Percentiles rank a stretch among this genome's conserved stretches.
Conservation (phyloP, 1,284 basidiomycete genomes). For the Cutaneotrichosporon sp. region DNA sequence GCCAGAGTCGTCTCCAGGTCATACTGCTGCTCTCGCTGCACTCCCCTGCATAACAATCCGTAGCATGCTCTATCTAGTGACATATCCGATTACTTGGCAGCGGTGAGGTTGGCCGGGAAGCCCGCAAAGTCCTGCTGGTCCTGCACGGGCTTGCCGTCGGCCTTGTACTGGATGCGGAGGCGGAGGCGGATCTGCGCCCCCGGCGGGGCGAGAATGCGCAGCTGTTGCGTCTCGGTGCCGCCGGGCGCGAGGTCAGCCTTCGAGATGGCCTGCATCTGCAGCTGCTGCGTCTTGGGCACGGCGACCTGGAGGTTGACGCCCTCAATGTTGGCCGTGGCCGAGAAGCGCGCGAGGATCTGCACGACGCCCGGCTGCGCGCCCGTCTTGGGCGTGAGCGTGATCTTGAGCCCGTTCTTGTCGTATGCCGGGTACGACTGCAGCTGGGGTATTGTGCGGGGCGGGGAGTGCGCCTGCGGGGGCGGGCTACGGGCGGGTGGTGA, state of each 20-base stretch:
- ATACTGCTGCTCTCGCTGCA: too few species aligned
- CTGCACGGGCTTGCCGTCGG: constrained; percentile 70
- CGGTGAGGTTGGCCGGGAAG: constrained; percentile 78
- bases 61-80: constrained; percentile 8
- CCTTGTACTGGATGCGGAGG: constrained; percentile 75
- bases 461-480: constrained; percentile 27
- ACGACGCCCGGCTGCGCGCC: constrained; percentile 78
- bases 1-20: too few species aligned
- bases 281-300: constrained; percentile 96
- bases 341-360: constrained; percentile 87
- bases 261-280: constrained; percentile 98
- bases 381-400: constrained; percentile 85
- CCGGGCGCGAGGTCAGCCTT: constrained; percentile 77
- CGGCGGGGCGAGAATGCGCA: constrained; percentile 84
- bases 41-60: background rate
- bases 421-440: constrained; percentile 81
- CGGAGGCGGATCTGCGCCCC: constrained; percentile 84
- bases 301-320: constrained; percentile 94
- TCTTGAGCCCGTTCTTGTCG: constrained; percentile 83
- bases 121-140: constrained; percentile 94
- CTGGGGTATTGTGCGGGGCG: constrained; percentile 55
- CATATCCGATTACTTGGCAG: constrained; percentile 27
- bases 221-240: constrained; percentile 85
- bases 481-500: constrained; percentile 20
- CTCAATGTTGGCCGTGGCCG: constrained; percentile 63